phyloP scores from a whole-genome alignment of 1,139 yeast genomes.

The Diutina catenulata region DNA sequence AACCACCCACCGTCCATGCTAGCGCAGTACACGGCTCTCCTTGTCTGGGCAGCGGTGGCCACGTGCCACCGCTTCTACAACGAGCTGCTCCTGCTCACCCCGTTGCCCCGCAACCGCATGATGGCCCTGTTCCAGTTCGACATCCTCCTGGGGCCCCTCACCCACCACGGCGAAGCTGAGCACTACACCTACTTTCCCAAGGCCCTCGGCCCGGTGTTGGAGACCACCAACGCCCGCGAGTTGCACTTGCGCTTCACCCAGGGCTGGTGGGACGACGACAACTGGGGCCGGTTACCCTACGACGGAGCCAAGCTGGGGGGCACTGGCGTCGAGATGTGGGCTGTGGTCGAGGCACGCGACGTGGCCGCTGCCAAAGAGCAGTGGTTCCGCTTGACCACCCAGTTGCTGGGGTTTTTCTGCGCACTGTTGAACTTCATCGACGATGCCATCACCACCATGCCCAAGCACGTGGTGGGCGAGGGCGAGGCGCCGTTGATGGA shows the following conservation, averaged over 20 bases:
- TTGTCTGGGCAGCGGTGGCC: too few species aligned
- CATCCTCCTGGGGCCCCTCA: conserved; percentile 34
- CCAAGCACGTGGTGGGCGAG: conserved; percentile 21
- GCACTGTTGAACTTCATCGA: conserved; percentile 90
- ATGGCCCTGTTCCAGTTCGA: conserved; percentile 60
- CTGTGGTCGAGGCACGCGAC: conserved; percentile 58
- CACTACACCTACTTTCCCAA: conserved; percentile 56
- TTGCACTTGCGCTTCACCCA: conserved; percentile 79
- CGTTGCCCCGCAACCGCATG: conserved; percentile 59
- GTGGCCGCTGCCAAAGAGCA: conserved; percentile 42
- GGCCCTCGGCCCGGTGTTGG: conserved; percentile 67
- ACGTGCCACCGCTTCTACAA: conserved; percentile 20
- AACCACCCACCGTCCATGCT: too few species aligned
- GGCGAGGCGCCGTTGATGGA: conserved; percentile 11
- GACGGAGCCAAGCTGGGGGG: conserved; percentile 77
- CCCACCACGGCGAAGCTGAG: conserved; percentile 19
- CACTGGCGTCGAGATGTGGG: conserved; percentile 92
- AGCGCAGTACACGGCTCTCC: too few species aligned
- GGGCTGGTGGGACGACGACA: conserved; percentile 91
- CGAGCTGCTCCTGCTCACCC: conserved; percentile 51
- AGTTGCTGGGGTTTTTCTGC: conserved; percentile 85
- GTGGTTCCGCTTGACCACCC: conserved; percentile 67
- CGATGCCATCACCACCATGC: conserved; percentile 65
- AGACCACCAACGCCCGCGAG: conserved; percentile 55
- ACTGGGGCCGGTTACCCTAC: conserved; percentile 77